A percentile compares a stretch with the other conserved stretches of the same genome.
Evolutionary conservation across 441 rosid species (phyloP).

Genomic region (Populus hybrid): DNA sequence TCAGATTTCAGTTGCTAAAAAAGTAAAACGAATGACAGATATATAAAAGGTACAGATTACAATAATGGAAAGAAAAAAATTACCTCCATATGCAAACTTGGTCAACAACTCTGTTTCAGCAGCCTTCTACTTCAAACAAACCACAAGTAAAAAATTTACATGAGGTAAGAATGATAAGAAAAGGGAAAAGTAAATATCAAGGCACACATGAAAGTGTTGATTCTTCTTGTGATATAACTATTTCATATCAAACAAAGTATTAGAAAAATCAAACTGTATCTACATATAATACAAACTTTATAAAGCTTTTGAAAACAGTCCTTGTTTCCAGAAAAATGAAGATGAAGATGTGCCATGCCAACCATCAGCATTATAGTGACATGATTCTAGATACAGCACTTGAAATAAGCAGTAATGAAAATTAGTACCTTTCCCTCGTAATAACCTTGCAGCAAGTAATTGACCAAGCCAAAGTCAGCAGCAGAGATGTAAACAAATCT

Average conservation of each 20-base stretch:
- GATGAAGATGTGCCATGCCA: not conserved
- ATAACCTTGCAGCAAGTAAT: constrained; percentile 71
- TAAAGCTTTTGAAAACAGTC: not conserved
- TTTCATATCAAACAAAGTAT: not conserved
- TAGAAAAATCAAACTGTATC: not conserved
- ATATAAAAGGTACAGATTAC: not conserved
- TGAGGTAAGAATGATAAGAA: not conserved
- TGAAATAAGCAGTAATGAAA: not conserved
- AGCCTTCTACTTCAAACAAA: constrained; percentile 60
- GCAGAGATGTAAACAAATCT: constrained; percentile 85
- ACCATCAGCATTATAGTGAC: not conserved
- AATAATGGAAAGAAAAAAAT: constrained; percentile 15
- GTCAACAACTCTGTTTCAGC: constrained; percentile 89
- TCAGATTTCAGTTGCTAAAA: no score
- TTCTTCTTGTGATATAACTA: constrained; percentile 7
- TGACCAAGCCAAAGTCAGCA: constrained; percentile 75
- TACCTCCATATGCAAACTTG: constrained; percentile 86
- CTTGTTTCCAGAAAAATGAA: not conserved
- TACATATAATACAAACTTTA: not conserved
- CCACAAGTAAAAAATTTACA: constrained; percentile 8
- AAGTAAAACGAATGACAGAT: not conserved
- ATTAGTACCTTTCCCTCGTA: constrained; percentile 80
- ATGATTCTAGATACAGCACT: not conserved
- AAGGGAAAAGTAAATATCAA: not conserved
- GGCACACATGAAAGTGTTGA: not conserved